Conservation (phyloP, 805 yeast genomes). For the Saccharomycopsis schoenii region DNA sequence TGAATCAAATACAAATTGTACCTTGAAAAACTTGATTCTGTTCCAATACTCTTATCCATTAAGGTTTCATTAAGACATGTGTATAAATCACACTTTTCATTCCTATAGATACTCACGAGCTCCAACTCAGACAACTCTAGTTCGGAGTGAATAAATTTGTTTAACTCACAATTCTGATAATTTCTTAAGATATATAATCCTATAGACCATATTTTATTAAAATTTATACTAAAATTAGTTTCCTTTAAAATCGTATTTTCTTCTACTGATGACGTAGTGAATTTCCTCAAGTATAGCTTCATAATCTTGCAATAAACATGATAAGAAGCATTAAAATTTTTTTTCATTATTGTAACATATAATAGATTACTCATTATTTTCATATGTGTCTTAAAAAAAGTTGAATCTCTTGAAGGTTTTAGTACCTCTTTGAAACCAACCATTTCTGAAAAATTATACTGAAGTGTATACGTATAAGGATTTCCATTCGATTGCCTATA, state of each 20-base stretch:
- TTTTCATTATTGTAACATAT: conserved; percentile 1
- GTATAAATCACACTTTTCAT: background rate
- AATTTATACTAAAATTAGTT: conserved; percentile 1
- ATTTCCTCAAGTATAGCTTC: conserved; percentile 3
- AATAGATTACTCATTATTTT: conserved; percentile 8
- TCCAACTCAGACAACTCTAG: background rate
- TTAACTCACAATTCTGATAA: conserved; percentile 4
- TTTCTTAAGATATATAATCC: conserved; percentile 11
- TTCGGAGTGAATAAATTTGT: background rate
- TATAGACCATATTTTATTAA: conserved; percentile 12
- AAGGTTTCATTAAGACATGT: background rate
- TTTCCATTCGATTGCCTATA: background rate
- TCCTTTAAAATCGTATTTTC: background rate
- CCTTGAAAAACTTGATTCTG: background rate
- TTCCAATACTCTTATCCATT: background rate
- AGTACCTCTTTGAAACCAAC: background rate
- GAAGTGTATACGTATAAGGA: background rate
- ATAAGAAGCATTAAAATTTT: conserved; percentile 11
- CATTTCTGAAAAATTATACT: background rate
- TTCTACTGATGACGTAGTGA: background rate
- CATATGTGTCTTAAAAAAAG: conserved; percentile 7
- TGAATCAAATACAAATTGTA: background rate
- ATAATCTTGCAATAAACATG: conserved; percentile 7
- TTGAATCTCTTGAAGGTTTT: background rate
- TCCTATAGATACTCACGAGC: background rate